Evolutionary conservation across 2,329 filamentous ascomycete genomes (phyloP).

Genomic region (Ophiostoma himal-ulmi): DNA sequence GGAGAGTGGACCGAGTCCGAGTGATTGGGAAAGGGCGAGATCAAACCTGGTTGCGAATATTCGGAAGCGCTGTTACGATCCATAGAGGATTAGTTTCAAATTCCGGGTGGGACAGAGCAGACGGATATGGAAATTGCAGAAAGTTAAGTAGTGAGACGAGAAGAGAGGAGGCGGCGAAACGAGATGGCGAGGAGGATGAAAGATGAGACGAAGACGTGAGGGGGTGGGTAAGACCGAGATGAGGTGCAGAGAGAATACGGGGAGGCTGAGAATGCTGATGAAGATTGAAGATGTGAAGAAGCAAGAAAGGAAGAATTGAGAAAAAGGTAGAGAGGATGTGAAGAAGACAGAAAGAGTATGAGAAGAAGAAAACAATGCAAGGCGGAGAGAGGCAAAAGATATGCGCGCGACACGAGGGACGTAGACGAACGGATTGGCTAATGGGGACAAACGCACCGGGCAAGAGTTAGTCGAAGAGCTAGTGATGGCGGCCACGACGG

Average conservation of each 20-base stretch:
- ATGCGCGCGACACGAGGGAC: slow-evolving; percentile 12
- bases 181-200: background rate
- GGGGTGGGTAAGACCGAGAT: background rate
- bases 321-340: background rate
- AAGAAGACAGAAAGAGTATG: background rate
- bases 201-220: background rate
- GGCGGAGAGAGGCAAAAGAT: slow-evolving; percentile 2
- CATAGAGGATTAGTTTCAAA: slow-evolving; percentile 40
- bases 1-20: slow-evolving; percentile 30
- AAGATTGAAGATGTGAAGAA: slow-evolving; percentile 10
- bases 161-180: slow-evolving; percentile 19
- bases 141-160: background rate
- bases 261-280: background rate
- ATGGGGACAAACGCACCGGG: slow-evolving; percentile 10
- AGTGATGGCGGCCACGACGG: slow-evolving; percentile 4
- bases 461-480: slow-evolving; percentile 14
- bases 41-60: slow-evolving; percentile 86
- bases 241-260: background rate
- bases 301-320: background rate
- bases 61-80: slow-evolving; percentile 59
- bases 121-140: background rate
- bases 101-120: slow-evolving; percentile 14
- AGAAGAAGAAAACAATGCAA: background rate
- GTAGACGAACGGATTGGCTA: slow-evolving; percentile 11
- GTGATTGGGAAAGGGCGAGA: slow-evolving; percentile 61